phyloP scores from a whole-genome alignment of 192 early-diverging fungal species.

The Linnemannia hyalina region DNA sequence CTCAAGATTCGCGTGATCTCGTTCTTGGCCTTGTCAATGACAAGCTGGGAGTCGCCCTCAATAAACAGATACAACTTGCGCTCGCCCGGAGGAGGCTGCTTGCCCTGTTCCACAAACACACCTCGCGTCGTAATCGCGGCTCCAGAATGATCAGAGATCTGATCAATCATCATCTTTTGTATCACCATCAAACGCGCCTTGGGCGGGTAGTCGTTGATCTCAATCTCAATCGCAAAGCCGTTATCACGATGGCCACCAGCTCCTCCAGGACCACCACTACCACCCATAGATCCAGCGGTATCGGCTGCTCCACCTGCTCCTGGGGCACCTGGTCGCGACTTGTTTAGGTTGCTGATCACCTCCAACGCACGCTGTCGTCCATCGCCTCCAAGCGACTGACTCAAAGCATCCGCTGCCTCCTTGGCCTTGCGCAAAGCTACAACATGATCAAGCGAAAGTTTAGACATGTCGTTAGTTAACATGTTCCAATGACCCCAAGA shows the following conservation, averaged over 20 bases:
- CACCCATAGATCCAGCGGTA: conserved; percentile 14
- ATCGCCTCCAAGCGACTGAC: conserved; percentile 34
- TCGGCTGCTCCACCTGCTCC: conserved; percentile 67
- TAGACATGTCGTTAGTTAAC: background rate
- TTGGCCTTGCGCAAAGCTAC: conserved; percentile 47
- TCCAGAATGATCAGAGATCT: conserved; percentile 93
- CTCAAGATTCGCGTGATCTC: conserved; percentile 94
- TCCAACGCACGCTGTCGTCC: conserved; percentile 49
- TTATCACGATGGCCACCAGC: conserved; percentile 52
- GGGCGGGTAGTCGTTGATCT: conserved; percentile 98
- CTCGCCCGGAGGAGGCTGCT: conserved; percentile 79
- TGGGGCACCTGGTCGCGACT: conserved; percentile 63
- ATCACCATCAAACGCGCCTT: conserved; percentile 97
- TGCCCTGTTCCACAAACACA: conserved; percentile 89
- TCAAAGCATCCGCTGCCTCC: conserved; percentile 42
- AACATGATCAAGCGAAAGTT: background rate
- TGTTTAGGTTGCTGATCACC: conserved; percentile 48
- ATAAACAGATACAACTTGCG: conserved; percentile 96
- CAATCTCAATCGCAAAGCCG: conserved; percentile 86
- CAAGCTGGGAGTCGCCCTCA: conserved; percentile 91
- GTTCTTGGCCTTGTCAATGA: conserved; percentile 91
- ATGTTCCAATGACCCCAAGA: background rate
- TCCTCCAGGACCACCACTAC: background rate
- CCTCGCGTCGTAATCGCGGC: conserved; percentile 97
- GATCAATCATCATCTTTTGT: conserved; percentile 88